These are phyloP conservation scores for Straminergon stramineum DNA, from an alignment of 225 moss, liverwort and hornwort species.

Conservation along the genomic window DNA sequence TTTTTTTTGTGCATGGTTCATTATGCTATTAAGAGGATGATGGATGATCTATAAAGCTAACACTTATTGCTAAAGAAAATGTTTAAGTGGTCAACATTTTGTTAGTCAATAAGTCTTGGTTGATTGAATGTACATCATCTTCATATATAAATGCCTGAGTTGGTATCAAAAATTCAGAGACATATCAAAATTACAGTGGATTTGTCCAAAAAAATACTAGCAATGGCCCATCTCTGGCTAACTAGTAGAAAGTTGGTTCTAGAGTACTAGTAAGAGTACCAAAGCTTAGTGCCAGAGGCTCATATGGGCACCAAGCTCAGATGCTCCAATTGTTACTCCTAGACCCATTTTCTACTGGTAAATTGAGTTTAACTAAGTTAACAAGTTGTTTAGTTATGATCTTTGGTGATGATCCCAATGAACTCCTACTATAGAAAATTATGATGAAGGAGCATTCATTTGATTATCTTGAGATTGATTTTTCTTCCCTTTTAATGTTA, in stretches of 20 bases:
- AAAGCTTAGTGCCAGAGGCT: too few species aligned
- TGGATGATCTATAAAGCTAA: not conserved
- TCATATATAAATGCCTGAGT: accelerated
- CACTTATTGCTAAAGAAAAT: not conserved
- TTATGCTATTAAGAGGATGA: not conserved
- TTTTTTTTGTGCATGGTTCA: not conserved
- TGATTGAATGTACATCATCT: not conserved
- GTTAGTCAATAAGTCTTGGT: too few species aligned
- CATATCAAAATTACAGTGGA: not conserved
- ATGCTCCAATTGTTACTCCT: too few species aligned
- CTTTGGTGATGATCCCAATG: not conserved
- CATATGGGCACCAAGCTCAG: accelerated
- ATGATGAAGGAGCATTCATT: not conserved
- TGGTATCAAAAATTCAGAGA: not conserved
- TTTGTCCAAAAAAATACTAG: not conserved
- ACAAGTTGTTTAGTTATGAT: not conserved
- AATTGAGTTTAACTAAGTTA: not conserved
- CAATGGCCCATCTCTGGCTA: not conserved
- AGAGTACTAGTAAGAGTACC: too few species aligned
- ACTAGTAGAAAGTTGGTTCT: too few species aligned
- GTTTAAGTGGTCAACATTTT: too few species aligned
- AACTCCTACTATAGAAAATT: not conserved
- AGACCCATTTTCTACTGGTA: too few species aligned
- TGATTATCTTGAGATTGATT: not conserved
- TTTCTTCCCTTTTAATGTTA: not conserved